phyloP scores from a whole-genome alignment of 2,329 filamentous ascomycete species.

The Xylariaceae sp. region DNA sequence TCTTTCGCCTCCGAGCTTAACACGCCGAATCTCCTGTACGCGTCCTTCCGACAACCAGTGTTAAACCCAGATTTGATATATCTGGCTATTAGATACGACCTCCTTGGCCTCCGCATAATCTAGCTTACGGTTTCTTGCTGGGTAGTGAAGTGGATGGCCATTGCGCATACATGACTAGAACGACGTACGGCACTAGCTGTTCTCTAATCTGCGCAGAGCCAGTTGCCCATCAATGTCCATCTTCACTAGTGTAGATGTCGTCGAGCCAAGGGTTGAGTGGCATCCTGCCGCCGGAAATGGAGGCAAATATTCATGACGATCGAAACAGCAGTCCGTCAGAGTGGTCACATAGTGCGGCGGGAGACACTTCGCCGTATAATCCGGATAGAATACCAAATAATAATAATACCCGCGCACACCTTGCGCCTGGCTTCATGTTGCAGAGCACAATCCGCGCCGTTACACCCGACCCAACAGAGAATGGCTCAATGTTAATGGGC shows the following conservation, averaged over 20 bases:
- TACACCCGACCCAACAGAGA: constrained; percentile 64
- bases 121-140: constrained; percentile 28
- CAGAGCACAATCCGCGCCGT: constrained; percentile 65
- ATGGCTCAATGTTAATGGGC: constrained; percentile 31
- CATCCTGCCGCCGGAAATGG: constrained; percentile 52
- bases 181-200: constrained; percentile 28
- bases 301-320: constrained; percentile 48
- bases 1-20: constrained; percentile 19
- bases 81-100: constrained; percentile 32
- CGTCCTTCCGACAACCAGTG: constrained; percentile 34
- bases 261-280: constrained; percentile 53
- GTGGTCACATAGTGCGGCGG: constrained; percentile 40
- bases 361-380: constrained; percentile 36
- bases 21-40: constrained; percentile 31
- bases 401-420: constrained; percentile 34
- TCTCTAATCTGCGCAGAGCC: constrained; percentile 31
- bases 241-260: constrained; percentile 44
- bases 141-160: constrained; percentile 34
- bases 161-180: constrained; percentile 27
- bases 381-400: constrained; percentile 30
- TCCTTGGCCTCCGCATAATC: constrained; percentile 18
- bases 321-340: constrained; percentile 45
- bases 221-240: constrained; percentile 36
- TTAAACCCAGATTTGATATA: constrained; percentile 27
- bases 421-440: constrained; percentile 37